phyloP scores from a whole-genome alignment of 495 filamentous ascomycete species.

The Trichocladium uniseriatum region DNA sequence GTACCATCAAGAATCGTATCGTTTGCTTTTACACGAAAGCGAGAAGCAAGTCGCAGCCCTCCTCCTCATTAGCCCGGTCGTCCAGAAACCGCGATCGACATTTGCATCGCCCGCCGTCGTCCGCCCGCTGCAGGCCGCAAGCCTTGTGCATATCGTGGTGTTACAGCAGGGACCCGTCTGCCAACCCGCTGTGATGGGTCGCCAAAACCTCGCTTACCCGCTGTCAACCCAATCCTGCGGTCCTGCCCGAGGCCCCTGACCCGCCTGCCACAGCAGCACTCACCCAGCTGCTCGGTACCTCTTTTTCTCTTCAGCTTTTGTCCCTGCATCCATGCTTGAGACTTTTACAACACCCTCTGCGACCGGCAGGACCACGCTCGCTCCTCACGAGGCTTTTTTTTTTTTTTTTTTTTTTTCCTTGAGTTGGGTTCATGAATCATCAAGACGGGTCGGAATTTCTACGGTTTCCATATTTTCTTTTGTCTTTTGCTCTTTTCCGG shows the following conservation, averaged over 20 bases:
- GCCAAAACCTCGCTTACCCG: conserved; percentile 11
- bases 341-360: neutral
- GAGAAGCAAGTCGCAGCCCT: too few relatives aligned
- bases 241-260: neutral
- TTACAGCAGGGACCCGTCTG: neutral
- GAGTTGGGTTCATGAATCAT: neutral
- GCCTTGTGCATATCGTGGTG: neutral
- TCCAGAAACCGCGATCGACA: too few relatives aligned
- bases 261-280: neutral
- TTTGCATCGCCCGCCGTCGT: too few relatives aligned
- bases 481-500: conserved; percentile 6
- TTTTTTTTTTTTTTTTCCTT: neutral
- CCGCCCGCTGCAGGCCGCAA: neutral
- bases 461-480: neutral
- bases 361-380: conserved; percentile 6
- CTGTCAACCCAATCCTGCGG: conserved; percentile 9
- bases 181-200: neutral
- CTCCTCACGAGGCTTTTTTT: neutral
- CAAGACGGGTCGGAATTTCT: too few relatives aligned
- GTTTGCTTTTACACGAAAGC: too few relatives aligned
- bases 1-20: neutral
- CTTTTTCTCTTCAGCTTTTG: neutral
- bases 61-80: too few relatives aligned
- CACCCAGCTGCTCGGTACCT: conserved; percentile 6
- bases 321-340: neutral